A percentile compares a stretch with the other conserved stretches of the same genome.
Evolutionary conservation across 352 stramenopile species (phyloP).

Genomic region (Phytopythium cucurbitacearum): DNA sequence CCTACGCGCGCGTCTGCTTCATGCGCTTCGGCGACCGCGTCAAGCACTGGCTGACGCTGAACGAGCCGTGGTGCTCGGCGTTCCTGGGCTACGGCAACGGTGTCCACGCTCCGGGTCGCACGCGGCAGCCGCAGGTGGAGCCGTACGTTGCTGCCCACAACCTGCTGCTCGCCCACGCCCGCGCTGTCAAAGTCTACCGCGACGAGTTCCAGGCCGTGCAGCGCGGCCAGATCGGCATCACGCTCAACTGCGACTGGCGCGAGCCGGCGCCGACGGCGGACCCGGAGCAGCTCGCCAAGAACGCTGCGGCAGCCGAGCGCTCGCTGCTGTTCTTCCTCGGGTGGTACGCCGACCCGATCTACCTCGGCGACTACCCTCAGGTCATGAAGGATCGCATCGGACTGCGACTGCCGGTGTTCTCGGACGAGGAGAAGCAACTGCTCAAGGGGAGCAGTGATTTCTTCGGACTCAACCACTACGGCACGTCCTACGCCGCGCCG

Average conservation of each 20-base stretch:
- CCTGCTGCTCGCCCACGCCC: conserved; percentile 84
- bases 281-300: conserved; percentile 44
- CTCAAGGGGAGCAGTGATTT: conserved; percentile 90
- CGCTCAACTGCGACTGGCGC: conserved; percentile 88
- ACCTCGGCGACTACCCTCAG: conserved; percentile 90
- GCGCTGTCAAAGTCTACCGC: conserved; percentile 76
- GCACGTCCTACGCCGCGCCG: conserved; percentile 41
- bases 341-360: conserved; percentile 94
- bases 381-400: conserved; percentile 86
- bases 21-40: conserved; percentile 88
- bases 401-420: conserved; percentile 87
- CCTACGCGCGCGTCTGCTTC: conserved; percentile 92
- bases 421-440: conserved; percentile 68
- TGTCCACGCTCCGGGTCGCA: conserved; percentile 77
- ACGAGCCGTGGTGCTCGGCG: conserved; percentile 87
- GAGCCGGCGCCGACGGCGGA: conserved; percentile 59
- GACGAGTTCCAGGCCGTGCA: conserved; percentile 68
- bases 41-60: conserved; percentile 93
- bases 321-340: conserved; percentile 85
- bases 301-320: conserved; percentile 64
- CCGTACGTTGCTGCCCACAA: conserved; percentile 86
- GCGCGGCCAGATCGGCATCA: conserved; percentile 87
- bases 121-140: conserved; percentile 43
- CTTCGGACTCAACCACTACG: conserved; percentile 95
- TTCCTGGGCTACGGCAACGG: conserved; percentile 85